Evolutionary conservation across 2,329 filamentous ascomycete species (phyloP).

Genomic region (Neonectria punicea): DNA sequence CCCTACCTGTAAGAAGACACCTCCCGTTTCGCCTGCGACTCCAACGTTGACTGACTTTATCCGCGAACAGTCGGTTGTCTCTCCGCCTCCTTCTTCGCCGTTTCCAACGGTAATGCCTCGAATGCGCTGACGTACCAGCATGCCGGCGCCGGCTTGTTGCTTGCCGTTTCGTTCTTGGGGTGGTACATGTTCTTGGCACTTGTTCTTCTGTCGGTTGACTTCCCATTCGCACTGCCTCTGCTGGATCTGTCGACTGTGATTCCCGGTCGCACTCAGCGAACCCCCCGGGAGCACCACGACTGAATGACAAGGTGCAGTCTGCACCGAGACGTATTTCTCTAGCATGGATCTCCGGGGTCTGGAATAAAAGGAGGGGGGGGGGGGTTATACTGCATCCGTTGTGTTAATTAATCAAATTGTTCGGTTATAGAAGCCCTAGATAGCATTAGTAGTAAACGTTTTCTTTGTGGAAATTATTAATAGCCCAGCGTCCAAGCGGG

Average conservation of each 20-base stretch:
- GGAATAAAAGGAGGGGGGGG: not conserved
- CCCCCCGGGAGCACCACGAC: not conserved
- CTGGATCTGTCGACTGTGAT: constrained; percentile 61
- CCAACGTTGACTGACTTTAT: not conserved
- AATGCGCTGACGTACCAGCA: constrained; percentile 39
- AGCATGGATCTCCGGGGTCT: not conserved
- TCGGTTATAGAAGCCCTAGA: not conserved
- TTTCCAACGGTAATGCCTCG: constrained; percentile 29
- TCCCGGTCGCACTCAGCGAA: constrained; percentile 26
- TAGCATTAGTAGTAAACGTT: not conserved
- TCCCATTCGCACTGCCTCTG: constrained; percentile 60
- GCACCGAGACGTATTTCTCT: not conserved
- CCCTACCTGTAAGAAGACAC: constrained; percentile 41
- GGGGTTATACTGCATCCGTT: not conserved
- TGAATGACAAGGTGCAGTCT: constrained; percentile 20
- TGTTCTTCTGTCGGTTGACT: constrained; percentile 61
- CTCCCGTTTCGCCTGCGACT: not conserved
- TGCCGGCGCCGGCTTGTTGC: constrained; percentile 41
- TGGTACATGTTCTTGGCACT: constrained; percentile 64
- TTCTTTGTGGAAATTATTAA: not conserved
- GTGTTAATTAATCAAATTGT: not conserved
- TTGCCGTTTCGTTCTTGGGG: constrained; percentile 47
- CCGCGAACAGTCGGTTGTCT: constrained; percentile 40
- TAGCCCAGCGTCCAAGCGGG: not conserved
- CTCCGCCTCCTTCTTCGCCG: constrained; percentile 45